Conservation (phyloP, 768 basidiomycete genomes). For the Naganishia vishniacii region DNA sequence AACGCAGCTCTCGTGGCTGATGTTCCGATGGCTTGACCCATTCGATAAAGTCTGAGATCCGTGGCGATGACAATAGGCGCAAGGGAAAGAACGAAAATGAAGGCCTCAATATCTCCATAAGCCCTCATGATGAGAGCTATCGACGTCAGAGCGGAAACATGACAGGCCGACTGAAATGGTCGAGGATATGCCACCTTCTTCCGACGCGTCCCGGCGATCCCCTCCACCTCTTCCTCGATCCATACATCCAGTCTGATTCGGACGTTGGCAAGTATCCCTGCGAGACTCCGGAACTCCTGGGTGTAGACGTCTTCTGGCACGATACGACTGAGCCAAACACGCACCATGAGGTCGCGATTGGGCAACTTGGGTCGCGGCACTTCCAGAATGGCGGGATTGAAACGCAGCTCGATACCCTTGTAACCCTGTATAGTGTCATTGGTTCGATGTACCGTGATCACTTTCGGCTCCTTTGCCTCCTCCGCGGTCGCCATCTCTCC, state of each 20-base stretch:
- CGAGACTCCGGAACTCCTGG: conserved; percentile 7
- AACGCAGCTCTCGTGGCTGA: background rate
- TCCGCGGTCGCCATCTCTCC: background rate
- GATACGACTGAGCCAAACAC: conserved; percentile 11
- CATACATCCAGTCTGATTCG: conserved; percentile 16
- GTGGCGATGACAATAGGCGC: conserved; percentile 11
- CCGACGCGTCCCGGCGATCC: background rate
- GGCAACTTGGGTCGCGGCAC: conserved; percentile 15
- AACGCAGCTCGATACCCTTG: conserved; percentile 20
- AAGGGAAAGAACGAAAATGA: conserved; percentile 13
- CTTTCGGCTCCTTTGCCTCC: background rate
- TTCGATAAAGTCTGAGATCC: conserved; percentile 12
- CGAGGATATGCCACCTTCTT: conserved; percentile 11
- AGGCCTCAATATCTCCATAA: conserved; percentile 7
- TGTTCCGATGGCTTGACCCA: conserved; percentile 16
- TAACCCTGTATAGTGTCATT: conserved; percentile 14
- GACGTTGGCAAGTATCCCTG: conserved; percentile 7
- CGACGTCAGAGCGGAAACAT: conserved; percentile 15
- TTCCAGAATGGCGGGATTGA: conserved; percentile 19
- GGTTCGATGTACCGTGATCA: background rate
- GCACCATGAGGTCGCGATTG: conserved; percentile 21
- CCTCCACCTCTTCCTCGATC: background rate
- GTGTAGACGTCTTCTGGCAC: conserved; percentile 9
- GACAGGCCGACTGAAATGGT: conserved; percentile 15
- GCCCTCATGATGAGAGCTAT: conserved; percentile 17